phyloP scores from a whole-genome alignment of 2,329 filamentous ascomycete genomes.

The Fusarium mangiferae region DNA sequence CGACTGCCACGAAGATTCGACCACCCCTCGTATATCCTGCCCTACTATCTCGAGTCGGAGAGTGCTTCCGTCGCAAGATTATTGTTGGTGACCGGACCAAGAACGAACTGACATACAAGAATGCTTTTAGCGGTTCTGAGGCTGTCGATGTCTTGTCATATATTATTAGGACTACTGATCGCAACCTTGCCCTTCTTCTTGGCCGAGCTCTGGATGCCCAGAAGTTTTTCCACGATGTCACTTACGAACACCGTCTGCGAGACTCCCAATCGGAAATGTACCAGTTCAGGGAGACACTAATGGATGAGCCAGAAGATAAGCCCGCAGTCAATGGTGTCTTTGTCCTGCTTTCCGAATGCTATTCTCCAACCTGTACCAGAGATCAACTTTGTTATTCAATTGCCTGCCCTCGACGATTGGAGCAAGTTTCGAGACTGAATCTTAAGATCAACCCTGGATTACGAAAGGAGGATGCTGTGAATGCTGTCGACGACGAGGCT shows the following conservation, averaged over 20 bases:
- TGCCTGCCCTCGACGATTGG: constrained; percentile 89
- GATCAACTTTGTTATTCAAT: constrained; percentile 98
- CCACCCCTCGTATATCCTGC: constrained; percentile 94
- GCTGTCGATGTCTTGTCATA: constrained; percentile 95
- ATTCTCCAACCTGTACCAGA: constrained; percentile 95
- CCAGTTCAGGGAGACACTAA: constrained; percentile 92
- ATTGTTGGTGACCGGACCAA: constrained; percentile 88
- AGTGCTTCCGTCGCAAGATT: constrained; percentile 91
- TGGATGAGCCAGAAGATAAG: constrained; percentile 82
- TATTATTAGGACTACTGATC: constrained; percentile 96
- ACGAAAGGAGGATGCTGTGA: constrained; percentile 68
- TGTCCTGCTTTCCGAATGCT: constrained; percentile 94
- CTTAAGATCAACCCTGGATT: constrained; percentile 91
- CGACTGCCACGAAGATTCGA: constrained; percentile 68
- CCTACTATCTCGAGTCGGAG: constrained; percentile 89
- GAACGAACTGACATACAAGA: constrained; percentile 97
- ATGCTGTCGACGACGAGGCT: constrained; percentile 78
- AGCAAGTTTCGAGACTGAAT: constrained; percentile 94
- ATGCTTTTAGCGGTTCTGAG: constrained; percentile 94
- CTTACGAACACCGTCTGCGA: constrained; percentile 93
- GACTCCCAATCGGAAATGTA: constrained; percentile 97
- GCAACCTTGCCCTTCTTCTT: constrained; percentile 90
- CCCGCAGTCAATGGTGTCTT: constrained; percentile 90
- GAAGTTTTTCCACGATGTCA: constrained; percentile 99
- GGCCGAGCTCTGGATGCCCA: constrained; percentile 95